Evolutionary conservation across 108 stramenopile species (phyloP), one percentile per base, ranked within the genome.

Genomic region (Cyclotella baltica): DNA sequence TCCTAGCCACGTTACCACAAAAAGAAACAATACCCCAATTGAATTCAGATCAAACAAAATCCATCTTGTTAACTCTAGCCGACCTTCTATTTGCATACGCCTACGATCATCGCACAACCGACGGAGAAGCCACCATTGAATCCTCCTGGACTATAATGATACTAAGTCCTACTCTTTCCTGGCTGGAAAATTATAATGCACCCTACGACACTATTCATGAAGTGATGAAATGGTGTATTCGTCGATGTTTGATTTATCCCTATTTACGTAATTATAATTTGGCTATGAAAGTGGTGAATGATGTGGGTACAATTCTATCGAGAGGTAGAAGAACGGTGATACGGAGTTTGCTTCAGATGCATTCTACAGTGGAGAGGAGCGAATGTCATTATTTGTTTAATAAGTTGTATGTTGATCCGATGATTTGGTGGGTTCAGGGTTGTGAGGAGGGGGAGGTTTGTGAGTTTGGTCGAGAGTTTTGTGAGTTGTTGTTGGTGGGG

Each of bases 331-430:
- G 96, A 4, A 27, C 64, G 0, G 62, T 96, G 15, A 65, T 96
- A 53, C 90, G 92, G 55, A 90, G 93, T 61, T 70, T 98, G 55
- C 70, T 98, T 53, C 88, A 90, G 70, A 47, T 93, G 30, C 81
- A 92, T 46, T 48, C 56, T 11, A 93, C 95, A 9, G 69, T 98
- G 78, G 93, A 95, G 71, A 84, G 90, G 76, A 93, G 90, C 55
- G 97, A 98, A 57, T 83, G 72, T 27, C 95, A 98, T 77, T 98
- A 98, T 82, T 68, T 97, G 51, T 89, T 94, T 33, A 97, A 97
- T 67, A 95, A 95, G 62, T 58, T 96, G 30, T 90, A 83, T 63
- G 67, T 93, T 15, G 88, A 91, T 68, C 90, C 88, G 5, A 85
- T 87, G 63, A 86, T 93, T 55, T 75, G 83, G 25, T 95, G 92